Evolutionary conservation across 1,284 basidiomycete genomes (phyloP).

Genomic region (Takashimella tepidaria): DNA sequence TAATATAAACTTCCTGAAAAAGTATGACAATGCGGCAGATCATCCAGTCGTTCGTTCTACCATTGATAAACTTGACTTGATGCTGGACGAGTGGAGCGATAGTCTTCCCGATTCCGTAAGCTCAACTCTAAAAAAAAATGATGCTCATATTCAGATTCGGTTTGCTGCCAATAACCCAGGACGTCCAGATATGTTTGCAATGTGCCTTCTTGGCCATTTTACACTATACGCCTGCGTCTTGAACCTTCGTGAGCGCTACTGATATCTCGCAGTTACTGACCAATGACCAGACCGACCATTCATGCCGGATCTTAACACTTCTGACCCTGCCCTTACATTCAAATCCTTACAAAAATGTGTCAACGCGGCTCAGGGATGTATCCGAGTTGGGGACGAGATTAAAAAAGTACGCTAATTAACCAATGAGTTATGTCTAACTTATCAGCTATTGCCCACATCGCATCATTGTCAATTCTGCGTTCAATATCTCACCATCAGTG

Average conservation of each 20-base stretch:
- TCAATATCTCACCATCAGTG: constrained; percentile 16
- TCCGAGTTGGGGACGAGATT: constrained; percentile 8
- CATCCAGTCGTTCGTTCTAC: neutral
- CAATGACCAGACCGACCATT: constrained; percentile 12
- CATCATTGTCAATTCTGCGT: constrained; percentile 16
- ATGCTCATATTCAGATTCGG: neutral
- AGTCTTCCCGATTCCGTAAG: constrained; percentile 6
- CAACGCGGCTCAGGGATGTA: constrained; percentile 12
- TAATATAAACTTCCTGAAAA: constrained; percentile 8
- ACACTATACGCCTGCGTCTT: constrained; percentile 9
- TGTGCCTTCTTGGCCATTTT: constrained; percentile 11
- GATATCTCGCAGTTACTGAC: neutral
- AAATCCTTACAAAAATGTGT: constrained; percentile 12
- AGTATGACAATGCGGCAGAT: constrained; percentile 10
- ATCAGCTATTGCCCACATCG: constrained; percentile 8
- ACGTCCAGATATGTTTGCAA: constrained; percentile 7
- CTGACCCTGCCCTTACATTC: constrained; percentile 3
- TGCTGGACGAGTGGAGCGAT: constrained; percentile 6
- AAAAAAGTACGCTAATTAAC: constrained; percentile 6
- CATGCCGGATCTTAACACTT: constrained; percentile 13
- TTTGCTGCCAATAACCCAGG: constrained; percentile 9
- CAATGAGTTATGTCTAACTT: neutral
- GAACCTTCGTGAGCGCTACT: constrained; percentile 15
- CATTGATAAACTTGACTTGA: constrained; percentile 7
- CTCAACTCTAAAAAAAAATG: neutral